Evolutionary conservation across 306 rosid species (phyloP), one percentile per base, ranked within the genome.

Genomic region (Lotus japonicus): DNA sequence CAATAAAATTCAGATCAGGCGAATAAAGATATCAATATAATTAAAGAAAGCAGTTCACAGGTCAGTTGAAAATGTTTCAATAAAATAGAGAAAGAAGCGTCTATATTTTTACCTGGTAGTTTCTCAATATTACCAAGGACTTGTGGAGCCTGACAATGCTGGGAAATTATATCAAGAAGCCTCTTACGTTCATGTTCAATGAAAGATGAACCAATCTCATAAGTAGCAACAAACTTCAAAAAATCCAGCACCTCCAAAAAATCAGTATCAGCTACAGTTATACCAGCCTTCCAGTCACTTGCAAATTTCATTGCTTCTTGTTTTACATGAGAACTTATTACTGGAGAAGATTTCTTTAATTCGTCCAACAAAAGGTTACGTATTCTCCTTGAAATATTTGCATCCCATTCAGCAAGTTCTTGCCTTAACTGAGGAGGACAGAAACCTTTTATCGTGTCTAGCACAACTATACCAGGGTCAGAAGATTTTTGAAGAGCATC

Each of bases 91-190:
- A 73, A 41, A 42, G 33, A 52, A 39, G 46, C 18, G 39, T 7
- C 3, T 14, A 45, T 77, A 33, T 35, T 31, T 31, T 79, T 80
- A 89, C 87, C 84, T 7, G 70, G 73, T 16, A 62, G 48, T 64
- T 54, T 46, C 18, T 71, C 72, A 12, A 61, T 19, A 18, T 73
- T 49, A 33, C 81, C 78, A 11, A 74, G 70, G 41, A 36, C 63
- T 39, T 54, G 77, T 2, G 68, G 56, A 21, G 62, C 70, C 48
- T 72, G 81, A 45, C 64, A 53, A 33, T 64, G 71, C 13, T 70
- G 87, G 5, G 82, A 52, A 77, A 81, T 55, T 50, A 50, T 51
- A 51, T 66, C 46, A 35, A 50, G 49, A 66, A 66, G 60, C 36
- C 19, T 36, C 60, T 66, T 60, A 33, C 50, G 60, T 39, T 66